phyloP scores from a whole-genome alignment of 495 filamentous ascomycete species.

The Penicillium argentinense region DNA sequence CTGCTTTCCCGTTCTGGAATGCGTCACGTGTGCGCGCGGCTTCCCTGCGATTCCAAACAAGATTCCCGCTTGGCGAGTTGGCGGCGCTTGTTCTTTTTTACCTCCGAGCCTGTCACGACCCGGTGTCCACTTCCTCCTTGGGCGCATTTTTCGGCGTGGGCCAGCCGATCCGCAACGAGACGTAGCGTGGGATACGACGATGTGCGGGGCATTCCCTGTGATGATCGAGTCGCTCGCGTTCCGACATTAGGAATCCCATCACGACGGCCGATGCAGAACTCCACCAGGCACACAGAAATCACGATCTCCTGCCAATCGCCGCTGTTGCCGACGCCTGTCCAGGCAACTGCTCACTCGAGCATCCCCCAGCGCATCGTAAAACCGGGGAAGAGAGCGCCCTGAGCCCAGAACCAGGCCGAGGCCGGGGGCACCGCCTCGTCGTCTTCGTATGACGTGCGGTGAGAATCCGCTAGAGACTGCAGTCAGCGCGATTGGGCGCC shows the following conservation, averaged over 20 bases:
- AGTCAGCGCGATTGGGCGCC: slow-evolving; percentile 12
- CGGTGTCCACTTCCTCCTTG: too few relatives aligned
- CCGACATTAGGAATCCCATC: too few relatives aligned
- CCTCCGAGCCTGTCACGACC: not conserved
- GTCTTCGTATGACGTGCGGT: slow-evolving; percentile 11
- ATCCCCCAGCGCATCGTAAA: not conserved
- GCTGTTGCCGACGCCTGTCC: not conserved
- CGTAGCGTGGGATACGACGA: too few relatives aligned
- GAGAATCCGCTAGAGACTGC: slow-evolving; percentile 7
- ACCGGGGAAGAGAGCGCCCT: not conserved
- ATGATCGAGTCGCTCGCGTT: too few relatives aligned
- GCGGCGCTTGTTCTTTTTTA: not conserved
- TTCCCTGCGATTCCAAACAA: too few relatives aligned
- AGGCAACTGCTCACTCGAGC: slow-evolving; percentile 3
- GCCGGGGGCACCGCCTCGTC: slow-evolving; percentile 7
- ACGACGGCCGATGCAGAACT: too few relatives aligned
- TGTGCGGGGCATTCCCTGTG: too few relatives aligned
- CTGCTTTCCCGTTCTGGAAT: slow-evolving; percentile 20
- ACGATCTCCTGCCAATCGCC: too few relatives aligned
- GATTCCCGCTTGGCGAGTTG: not conserved
- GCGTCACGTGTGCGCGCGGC: slow-evolving; percentile 29
- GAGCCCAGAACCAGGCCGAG: slow-evolving; percentile 1
- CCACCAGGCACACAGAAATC: too few relatives aligned
- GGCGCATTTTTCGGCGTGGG: too few relatives aligned
- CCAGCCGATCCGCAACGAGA: too few relatives aligned